Evolutionary conservation across 2,329 filamentous ascomycete species (phyloP).

Genomic region (Penicillium crustosum): DNA sequence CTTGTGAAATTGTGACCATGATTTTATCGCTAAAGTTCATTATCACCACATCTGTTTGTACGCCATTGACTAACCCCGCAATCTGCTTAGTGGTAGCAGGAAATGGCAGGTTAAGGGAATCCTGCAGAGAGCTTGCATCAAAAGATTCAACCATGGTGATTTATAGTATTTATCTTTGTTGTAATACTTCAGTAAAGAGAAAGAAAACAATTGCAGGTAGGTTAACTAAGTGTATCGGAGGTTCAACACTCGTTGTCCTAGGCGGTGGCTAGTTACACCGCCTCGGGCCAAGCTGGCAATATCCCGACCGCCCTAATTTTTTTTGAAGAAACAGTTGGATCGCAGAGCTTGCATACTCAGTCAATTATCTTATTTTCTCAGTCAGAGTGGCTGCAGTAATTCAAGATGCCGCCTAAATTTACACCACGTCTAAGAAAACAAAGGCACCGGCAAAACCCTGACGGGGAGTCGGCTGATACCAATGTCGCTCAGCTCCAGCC

Average conservation of each 20-base stretch:
- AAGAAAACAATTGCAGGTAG: not conserved
- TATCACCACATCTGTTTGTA: slow-evolving; percentile 69
- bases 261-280: slow-evolving; percentile 21
- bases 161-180: not conserved
- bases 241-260: not conserved
- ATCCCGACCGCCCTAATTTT: slow-evolving; percentile 27
- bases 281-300: slow-evolving; percentile 14
- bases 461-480: slow-evolving; percentile 45
- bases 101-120: slow-evolving; percentile 56
- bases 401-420: slow-evolving; percentile 47
- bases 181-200: not conserved
- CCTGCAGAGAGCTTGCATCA: slow-evolving; percentile 40
- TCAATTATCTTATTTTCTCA: slow-evolving; percentile 13
- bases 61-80: slow-evolving; percentile 63
- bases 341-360: slow-evolving; percentile 6
- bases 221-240: not conserved
- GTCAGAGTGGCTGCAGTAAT: slow-evolving; percentile 10
- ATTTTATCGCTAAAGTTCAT: slow-evolving; percentile 87
- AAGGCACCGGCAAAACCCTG: slow-evolving; percentile 43
- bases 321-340: slow-evolving; percentile 13
- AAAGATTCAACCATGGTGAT: slow-evolving; percentile 27
- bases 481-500: slow-evolving; percentile 46
- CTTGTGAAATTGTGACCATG: slow-evolving; percentile 82
- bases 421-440: slow-evolving; percentile 61
- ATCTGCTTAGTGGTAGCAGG: slow-evolving; percentile 64